These are phyloP conservation scores for Ophiobolus disseminans DNA, from an alignment of 2,329 filamentous ascomycete species.

Conservation along the genomic window DNA sequence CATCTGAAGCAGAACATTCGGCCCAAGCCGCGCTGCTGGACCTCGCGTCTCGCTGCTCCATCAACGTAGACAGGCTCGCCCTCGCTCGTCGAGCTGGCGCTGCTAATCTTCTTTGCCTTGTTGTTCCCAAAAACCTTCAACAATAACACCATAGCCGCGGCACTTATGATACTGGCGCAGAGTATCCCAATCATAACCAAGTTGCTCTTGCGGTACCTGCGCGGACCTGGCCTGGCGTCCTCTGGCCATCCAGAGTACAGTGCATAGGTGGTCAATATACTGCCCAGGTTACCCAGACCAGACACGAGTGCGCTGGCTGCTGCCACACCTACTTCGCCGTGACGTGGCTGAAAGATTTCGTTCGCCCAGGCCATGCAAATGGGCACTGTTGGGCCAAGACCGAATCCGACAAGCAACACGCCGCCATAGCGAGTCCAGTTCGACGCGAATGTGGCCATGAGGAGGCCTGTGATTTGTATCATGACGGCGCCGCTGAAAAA, in stretches of 20 bases:
- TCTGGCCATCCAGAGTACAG: conserved; percentile 86
- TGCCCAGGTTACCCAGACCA: conserved; percentile 84
- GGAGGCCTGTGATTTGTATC: conserved; percentile 81
- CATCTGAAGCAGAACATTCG: conserved; percentile 41
- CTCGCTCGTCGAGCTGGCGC: conserved; percentile 40
- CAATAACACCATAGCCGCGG: conserved; percentile 71
- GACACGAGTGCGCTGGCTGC: conserved; percentile 86
- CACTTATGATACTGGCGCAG: conserved; percentile 76
- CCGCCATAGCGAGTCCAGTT: conserved; percentile 88
- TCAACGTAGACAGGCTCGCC: conserved; percentile 63
- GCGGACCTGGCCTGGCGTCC: conserved; percentile 68
- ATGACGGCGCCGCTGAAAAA: conserved; percentile 81
- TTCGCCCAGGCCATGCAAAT: conserved; percentile 95
- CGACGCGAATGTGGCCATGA: conserved; percentile 79
- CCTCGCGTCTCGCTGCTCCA: conserved; percentile 51
- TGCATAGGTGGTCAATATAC: conserved; percentile 86
- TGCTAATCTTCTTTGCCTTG: conserved; percentile 47
- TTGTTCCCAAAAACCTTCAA: conserved; percentile 56
- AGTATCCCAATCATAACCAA: conserved; percentile 88
- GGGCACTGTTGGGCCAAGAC: conserved; percentile 86
- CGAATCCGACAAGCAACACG: conserved; percentile 88
- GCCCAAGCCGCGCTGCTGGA: conserved; percentile 51
- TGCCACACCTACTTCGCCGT: conserved; percentile 89
- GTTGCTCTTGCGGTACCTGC: conserved; percentile 83
- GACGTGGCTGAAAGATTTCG: conserved; percentile 86